A percentile compares a stretch with the other conserved stretches of the same genome.
Evolutionary conservation across 768 basidiomycete genomes (phyloP).

Genomic region (Lactarius pseudohatsudake): DNA sequence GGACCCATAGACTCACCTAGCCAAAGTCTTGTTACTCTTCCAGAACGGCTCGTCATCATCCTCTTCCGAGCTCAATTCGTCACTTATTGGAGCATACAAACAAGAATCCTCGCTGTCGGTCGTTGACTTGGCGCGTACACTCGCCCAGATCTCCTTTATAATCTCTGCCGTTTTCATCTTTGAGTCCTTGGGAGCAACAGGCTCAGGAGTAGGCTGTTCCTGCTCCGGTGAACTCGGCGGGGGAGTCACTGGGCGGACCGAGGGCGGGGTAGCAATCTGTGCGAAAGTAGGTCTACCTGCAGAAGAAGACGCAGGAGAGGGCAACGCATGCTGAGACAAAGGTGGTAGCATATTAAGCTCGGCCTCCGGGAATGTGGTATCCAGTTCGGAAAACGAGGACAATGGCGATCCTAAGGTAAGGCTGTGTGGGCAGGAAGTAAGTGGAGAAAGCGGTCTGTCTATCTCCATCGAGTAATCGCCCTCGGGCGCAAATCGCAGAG

Average conservation of each 20-base stretch:
- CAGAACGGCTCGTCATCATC: slow-evolving; percentile 28
- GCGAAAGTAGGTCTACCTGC: not conserved
- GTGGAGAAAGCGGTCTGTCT: slow-evolving; percentile 19
- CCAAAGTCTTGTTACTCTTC: slow-evolving; percentile 8
- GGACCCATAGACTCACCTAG: slow-evolving; percentile 7
- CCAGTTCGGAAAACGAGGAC: slow-evolving; percentile 19
- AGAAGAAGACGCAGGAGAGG: slow-evolving; percentile 19
- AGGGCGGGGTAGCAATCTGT: not conserved
- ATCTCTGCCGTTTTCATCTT: slow-evolving; percentile 53
- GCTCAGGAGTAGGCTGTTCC: slow-evolving; percentile 33
- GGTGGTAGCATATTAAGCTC: not conserved
- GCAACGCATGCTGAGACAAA: slow-evolving; percentile 3
- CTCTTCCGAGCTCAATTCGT: slow-evolving; percentile 32
- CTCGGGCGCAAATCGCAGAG: slow-evolving; percentile 6
- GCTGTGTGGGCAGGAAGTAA: slow-evolving; percentile 15
- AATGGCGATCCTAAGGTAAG: slow-evolving; percentile 11
- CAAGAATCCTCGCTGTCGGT: slow-evolving; percentile 44
- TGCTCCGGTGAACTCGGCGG: slow-evolving; percentile 30
- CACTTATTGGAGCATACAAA: slow-evolving; percentile 30
- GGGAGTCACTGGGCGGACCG: slow-evolving; percentile 33
- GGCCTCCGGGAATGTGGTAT: not conserved
- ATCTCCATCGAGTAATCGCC: slow-evolving; percentile 22
- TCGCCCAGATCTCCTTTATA: slow-evolving; percentile 65
- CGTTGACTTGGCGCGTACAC: slow-evolving; percentile 44
- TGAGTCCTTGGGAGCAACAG: slow-evolving; percentile 36